Percentiles rank a stretch among this genome's conserved stretches.
These are phyloP conservation scores for Amanita exitialis DNA, from an alignment of 768 basidiomycete species.

Conservation along the genomic window DNA sequence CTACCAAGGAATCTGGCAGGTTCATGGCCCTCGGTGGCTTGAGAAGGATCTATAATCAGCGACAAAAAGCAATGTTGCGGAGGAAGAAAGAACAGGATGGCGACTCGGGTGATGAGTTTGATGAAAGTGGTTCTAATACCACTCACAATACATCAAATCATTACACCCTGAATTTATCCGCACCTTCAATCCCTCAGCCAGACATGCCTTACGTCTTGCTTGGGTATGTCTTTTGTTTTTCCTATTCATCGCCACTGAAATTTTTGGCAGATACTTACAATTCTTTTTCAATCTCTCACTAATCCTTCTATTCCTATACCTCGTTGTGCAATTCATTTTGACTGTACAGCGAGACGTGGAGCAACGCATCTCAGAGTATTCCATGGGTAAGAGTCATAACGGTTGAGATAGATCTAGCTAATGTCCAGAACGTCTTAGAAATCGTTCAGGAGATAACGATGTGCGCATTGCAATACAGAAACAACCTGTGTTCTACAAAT, in stretches of 20 bases:
- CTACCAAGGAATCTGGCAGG: constrained; percentile 28
- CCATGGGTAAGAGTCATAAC: constrained; percentile 54
- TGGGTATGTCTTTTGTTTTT: constrained; percentile 44
- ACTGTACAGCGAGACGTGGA: constrained; percentile 89
- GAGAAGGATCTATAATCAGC: constrained; percentile 52
- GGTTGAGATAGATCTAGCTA: neutral
- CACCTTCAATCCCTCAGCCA: constrained; percentile 41
- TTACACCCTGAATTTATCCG: constrained; percentile 76
- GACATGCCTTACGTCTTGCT: constrained; percentile 76
- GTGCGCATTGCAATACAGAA: constrained; percentile 72
- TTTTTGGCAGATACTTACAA: constrained; percentile 66
- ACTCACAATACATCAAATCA: constrained; percentile 60
- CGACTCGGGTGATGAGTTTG: constrained; percentile 31
- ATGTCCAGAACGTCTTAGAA: constrained; percentile 31
- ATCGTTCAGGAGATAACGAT: constrained; percentile 88
- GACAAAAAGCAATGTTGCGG: constrained; percentile 34
- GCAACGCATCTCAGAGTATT: constrained; percentile 79
- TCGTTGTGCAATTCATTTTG: constrained; percentile 77
- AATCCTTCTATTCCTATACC: constrained; percentile 73
- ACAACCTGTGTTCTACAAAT: constrained; percentile 69
- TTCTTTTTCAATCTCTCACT: constrained; percentile 90
- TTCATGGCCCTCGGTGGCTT: constrained; percentile 56
- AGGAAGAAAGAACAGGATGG: constrained; percentile 19
- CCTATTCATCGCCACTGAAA: constrained; percentile 1
- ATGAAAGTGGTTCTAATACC: constrained; percentile 30